Conservation (phyloP, 805 yeast genomes). For the Cyberlindnera amylophila region DNA sequence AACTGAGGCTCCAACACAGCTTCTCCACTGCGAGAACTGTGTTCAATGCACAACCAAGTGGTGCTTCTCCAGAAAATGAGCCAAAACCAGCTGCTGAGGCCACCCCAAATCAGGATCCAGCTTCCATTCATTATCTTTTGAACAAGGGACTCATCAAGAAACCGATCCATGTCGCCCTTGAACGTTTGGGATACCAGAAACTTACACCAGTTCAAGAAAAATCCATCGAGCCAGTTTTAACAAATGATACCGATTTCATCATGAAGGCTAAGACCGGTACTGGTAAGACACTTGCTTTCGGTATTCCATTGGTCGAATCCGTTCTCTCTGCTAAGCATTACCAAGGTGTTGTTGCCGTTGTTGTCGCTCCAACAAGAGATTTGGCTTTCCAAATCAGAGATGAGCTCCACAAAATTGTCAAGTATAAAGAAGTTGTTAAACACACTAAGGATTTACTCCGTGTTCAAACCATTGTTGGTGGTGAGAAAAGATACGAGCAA, state of each 20-base stretch:
- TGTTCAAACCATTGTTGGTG: conserved; percentile 65
- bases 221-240: conserved; percentile 54
- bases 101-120: conserved; percentile 5
- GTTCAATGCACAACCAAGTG: conserved; percentile 2
- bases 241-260: conserved; percentile 59
- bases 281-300: conserved; percentile 88
- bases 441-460: conserved; percentile 29
- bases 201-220: conserved; percentile 70
- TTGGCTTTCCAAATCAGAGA: conserved; percentile 77
- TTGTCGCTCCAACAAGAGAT: conserved; percentile 89
- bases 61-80: not conserved
- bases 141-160: conserved; percentile 29
- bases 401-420: conserved; percentile 51
- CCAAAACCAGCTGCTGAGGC: not conserved
- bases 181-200: conserved; percentile 41
- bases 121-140: conserved; percentile 23
- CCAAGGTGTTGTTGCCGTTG: conserved; percentile 51
- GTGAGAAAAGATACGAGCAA: conserved; percentile 43
- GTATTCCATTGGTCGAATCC: conserved; percentile 72
- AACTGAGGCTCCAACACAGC: conserved; percentile 5
- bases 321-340: conserved; percentile 33
- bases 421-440: conserved; percentile 21
- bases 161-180: conserved; percentile 33
- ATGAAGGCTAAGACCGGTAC: conserved; percentile 95
- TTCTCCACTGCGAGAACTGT: conserved; percentile 6